Base-by-base conservation (phyloP, 805 yeast genomes). In the Kodamaea kakaduensis region DNA sequence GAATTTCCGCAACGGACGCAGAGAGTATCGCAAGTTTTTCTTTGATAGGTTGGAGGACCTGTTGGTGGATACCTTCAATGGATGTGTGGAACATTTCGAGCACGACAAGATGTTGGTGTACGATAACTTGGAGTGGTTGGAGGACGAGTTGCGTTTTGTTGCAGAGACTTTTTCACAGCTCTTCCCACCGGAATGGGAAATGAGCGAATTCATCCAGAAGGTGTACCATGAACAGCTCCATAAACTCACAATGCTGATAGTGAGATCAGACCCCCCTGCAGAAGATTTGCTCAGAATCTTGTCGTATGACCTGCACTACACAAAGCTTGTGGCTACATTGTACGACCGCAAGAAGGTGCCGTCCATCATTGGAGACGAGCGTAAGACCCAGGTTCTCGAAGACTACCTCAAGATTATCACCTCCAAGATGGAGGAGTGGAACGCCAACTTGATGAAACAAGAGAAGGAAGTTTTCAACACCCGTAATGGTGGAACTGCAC, bases 361-460 rank as follows among this genome's bases (percentile, higher is more conserved):
- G 43, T 66, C 93, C 42, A 60, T 81, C 48, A 64, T 83, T 55
- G 78, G 88, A 5, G 88, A 80, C 25, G 81, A 78, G 19, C 77
- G 81, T 44, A 87, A 84, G 56, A 80, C 80, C 36, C 69, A 69
- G 22, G 71, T 93, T 8, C 69, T 89, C 48, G 81, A 77, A 36
- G 97, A 90, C 51, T 89, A 87, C 54, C 63, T 86, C 56, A 69
- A 73, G 41, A 73, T 88, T 44, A 77, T 87, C 36, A 74, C 81
- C 3, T 60, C 60, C 15, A 87, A 87, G 56, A 81, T 90, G 70
- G 73, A 72, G 10, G 95, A 87, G 60, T 93, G 97, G 97, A 77
- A 86, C 57, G 56, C 57, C 3, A 84, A 79, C 42, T 69, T 87
- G 37, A 74, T 78, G 26, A 57, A 65, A n/a, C 77, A 80, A 17